Evolutionary conservation across 805 yeast species (phyloP), one percentile per base, ranked within the genome.

Genomic region (Starmerella asiatica): DNA sequence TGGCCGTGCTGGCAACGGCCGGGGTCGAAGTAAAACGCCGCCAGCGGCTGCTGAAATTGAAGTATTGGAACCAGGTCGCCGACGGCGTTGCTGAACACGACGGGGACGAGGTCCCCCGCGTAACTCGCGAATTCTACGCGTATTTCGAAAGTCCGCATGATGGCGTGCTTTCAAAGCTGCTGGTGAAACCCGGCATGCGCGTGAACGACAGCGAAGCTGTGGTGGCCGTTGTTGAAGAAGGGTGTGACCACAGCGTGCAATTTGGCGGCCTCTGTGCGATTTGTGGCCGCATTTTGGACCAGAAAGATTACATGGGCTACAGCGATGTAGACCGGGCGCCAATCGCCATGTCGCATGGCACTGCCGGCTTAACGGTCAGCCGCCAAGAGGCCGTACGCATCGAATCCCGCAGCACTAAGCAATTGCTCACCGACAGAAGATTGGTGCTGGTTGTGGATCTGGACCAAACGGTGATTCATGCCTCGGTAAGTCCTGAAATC

Each of bases 401-500:
- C 36, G 97, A 86, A 55, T 71, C 71, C 44, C 63, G 63, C 23
- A 69, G 85, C 38, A 73, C 83, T 4, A 63, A 66, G 41, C 65
- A 79, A 43, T 65, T 91, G 34, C 59, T 75, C 5, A 57, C 65
- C 14, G 80, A 74, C 38, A 64, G 69, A 43, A 83, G 82, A 57
- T 65, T 91, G 46, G 85, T 91, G 23, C 66, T 91, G 41, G 97
- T 91, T 21, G 98, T 91, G 4, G 98, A 91, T 65, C 68, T 91
- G 47, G 98, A 91, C 62, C 98, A 91, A 58, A 91, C 98, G 0
- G 93, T 91, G 4, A 88, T 91, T 24, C 98, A 91, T 55, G 94
- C 96, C 31, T 88, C 96, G 4, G 96, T 88, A 15, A 98, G 91
- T 57, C 96, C 96, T 0, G 85, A 95, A 0, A 93, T 91, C 23